A percentile compares a stretch with the other conserved stretches of the same genome.
phyloP scores from a whole-genome alignment of 768 basidiomycete species.

The Rhizopogon salebrosus region DNA sequence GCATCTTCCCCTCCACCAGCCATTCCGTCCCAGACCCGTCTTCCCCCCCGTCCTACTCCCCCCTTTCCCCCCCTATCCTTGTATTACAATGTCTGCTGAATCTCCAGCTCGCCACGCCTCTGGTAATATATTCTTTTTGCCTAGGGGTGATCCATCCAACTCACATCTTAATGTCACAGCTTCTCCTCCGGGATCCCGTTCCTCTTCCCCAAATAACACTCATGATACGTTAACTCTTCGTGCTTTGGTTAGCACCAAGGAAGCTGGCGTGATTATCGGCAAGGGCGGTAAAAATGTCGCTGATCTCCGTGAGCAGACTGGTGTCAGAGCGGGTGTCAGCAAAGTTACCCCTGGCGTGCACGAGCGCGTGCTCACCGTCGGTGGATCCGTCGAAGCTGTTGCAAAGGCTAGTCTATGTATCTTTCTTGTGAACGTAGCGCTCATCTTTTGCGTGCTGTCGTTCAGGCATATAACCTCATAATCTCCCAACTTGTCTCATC shows the following conservation, averaged over 20 bases:
- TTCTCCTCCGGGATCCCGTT: slow-evolving; percentile 66
- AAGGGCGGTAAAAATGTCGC: slow-evolving; percentile 98
- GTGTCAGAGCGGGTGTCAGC: slow-evolving; percentile 97
- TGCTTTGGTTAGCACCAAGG: slow-evolving; percentile 94
- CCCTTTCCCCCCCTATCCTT: slow-evolving; percentile 3
- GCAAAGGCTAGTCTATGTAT: slow-evolving; percentile 59
- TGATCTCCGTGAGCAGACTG: slow-evolving; percentile 90
- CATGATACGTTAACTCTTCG: slow-evolving; percentile 84
- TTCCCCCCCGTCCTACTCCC: slow-evolving; percentile 7
- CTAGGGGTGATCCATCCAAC: slow-evolving; percentile 9
- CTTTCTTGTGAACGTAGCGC: slow-evolving; percentile 1
- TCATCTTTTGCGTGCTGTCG: slow-evolving; percentile 9
- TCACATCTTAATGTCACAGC: slow-evolving; percentile 26
- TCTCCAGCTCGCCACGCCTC: slow-evolving; percentile 49
- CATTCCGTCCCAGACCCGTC: slow-evolving; percentile 9
- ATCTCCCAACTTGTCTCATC: slow-evolving; percentile 85
- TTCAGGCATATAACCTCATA: slow-evolving; percentile 91
- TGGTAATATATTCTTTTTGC: slow-evolving; percentile 33
- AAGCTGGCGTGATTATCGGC: slow-evolving; percentile 96
- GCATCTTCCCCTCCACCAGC: not conserved
- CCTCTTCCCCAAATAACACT: slow-evolving; percentile 57
- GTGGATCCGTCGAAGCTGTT: slow-evolving; percentile 87
- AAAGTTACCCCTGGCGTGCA: slow-evolving; percentile 98
- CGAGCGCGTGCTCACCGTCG: slow-evolving; percentile 94
- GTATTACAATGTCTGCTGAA: slow-evolving; percentile 59